These are phyloP conservation scores for Elaeagnus macrophylla DNA, from an alignment of 306 rosid genomes.

Conservation along the genomic window DNA sequence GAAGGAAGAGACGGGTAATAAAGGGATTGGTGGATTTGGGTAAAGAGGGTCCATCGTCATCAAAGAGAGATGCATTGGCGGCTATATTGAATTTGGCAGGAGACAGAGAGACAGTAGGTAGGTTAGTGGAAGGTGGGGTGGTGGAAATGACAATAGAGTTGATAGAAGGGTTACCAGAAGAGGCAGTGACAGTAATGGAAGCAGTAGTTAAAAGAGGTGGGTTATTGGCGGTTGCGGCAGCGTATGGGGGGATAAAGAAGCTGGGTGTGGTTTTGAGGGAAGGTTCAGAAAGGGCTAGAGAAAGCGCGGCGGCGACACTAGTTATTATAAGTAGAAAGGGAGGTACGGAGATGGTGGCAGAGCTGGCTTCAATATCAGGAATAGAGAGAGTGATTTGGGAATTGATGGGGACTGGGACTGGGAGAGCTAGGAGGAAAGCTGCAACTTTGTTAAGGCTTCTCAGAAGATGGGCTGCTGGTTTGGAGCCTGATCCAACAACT, in stretches of 20 bases:
- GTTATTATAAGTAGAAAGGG: conserved; percentile 76
- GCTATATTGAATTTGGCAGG: conserved; percentile 63
- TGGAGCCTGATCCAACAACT: conserved; percentile 31
- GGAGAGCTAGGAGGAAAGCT: conserved; percentile 71
- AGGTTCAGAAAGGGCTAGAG: conserved; percentile 70
- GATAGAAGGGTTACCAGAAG: conserved; percentile 57
- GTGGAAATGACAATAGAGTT: conserved; percentile 39
- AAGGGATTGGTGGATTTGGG: conserved; percentile 65
- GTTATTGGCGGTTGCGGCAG: conserved; percentile 61
- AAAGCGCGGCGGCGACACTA: conserved; percentile 79
- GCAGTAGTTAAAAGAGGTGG: conserved; percentile 82
- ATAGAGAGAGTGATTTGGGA: conserved; percentile 88
- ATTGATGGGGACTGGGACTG: conserved; percentile 63
- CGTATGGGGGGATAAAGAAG: conserved; percentile 38
- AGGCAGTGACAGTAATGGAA: conserved; percentile 64
- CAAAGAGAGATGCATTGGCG: conserved; percentile 61
- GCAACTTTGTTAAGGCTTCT: conserved; percentile 67
- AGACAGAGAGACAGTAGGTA: conserved; percentile 58
- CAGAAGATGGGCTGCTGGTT: conserved; percentile 82
- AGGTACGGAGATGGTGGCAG: conserved; percentile 68
- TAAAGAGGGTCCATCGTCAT: conserved; percentile 38
- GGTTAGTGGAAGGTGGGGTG: conserved; percentile 57
- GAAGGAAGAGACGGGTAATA: conserved; percentile 56
- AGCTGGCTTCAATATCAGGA: conserved; percentile 48
- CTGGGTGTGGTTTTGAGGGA: conserved; percentile 48